Evolutionary conservation across 352 stramenopile species (phyloP).

Genomic region (Globisporangium cylindrosporum): DNA sequence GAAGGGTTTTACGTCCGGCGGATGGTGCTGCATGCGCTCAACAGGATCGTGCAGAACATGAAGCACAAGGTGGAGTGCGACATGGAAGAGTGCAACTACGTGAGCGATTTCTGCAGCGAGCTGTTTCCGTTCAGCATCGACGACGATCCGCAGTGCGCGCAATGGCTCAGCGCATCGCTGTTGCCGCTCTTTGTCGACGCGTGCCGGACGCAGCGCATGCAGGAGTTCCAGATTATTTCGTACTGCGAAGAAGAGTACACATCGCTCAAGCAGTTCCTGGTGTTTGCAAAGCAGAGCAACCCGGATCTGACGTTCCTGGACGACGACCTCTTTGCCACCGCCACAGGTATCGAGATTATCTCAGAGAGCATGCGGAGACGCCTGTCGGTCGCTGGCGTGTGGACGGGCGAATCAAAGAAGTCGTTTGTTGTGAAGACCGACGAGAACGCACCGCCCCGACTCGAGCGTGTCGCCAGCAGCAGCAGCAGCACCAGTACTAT

Average conservation of each 20-base stretch:
- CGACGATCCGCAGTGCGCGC: slow-evolving; percentile 65
- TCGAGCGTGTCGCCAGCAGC: slow-evolving; percentile 26
- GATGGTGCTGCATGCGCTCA: slow-evolving; percentile 71
- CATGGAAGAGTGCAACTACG: slow-evolving; percentile 56
- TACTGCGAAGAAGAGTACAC: slow-evolving; percentile 75
- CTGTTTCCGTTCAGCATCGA: slow-evolving; percentile 65
- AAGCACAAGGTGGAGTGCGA: slow-evolving; percentile 72
- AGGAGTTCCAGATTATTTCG: slow-evolving; percentile 56
- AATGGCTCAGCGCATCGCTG: slow-evolving; percentile 69
- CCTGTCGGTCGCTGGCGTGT: slow-evolving; percentile 74
- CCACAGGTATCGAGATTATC: slow-evolving; percentile 75
- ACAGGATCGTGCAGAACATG: slow-evolving; percentile 74
- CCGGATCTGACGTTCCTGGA: slow-evolving; percentile 65
- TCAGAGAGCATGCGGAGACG: slow-evolving; percentile 67
- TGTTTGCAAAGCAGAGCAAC: slow-evolving; percentile 57
- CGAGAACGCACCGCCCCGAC: slow-evolving; percentile 26
- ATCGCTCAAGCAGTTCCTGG: slow-evolving; percentile 67
- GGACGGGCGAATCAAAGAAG: slow-evolving; percentile 52
- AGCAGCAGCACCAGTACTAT: slow-evolving; percentile 20
- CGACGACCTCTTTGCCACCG: slow-evolving; percentile 66
- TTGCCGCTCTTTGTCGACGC: slow-evolving; percentile 72
- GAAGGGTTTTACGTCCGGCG: slow-evolving; percentile 57
- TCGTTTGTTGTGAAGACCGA: slow-evolving; percentile 64
- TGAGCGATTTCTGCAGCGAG: slow-evolving; percentile 57
- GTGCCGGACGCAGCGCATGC: slow-evolving; percentile 47